phyloP scores from a whole-genome alignment of 2,329 filamentous ascomycete genomes.

The Diaporthe amygdali region DNA sequence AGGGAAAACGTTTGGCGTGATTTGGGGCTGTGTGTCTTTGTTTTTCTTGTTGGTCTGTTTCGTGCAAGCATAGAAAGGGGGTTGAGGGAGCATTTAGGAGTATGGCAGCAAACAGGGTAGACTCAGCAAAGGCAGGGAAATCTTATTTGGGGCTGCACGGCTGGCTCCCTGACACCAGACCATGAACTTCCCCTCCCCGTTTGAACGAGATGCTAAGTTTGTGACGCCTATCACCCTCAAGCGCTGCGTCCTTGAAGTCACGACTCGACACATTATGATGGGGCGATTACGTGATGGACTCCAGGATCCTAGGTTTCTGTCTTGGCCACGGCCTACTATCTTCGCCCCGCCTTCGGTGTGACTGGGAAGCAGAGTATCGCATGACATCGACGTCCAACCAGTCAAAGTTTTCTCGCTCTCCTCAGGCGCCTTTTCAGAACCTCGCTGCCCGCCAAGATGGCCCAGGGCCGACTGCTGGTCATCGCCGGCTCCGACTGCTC shows the following conservation, averaged over 20 bases:
- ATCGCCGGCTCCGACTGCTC: conserved; percentile 92
- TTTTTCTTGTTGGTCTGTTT: background rate
- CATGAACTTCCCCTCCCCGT: background rate
- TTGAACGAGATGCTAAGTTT: background rate
- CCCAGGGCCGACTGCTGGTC: conserved; percentile 67
- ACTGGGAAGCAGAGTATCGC: background rate
- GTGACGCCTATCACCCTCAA: background rate
- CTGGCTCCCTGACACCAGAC: background rate
- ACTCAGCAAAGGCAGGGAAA: background rate
- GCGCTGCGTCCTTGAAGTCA: background rate
- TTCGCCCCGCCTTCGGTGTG: background rate
- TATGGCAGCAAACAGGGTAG: background rate
- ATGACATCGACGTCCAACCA: background rate
- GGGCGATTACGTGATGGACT: conserved; percentile 25
- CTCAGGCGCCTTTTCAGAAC: no score
- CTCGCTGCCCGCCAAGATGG: conserved; percentile 37
- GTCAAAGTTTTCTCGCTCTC: background rate
- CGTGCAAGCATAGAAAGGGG: background rate
- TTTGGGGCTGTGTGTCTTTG: background rate
- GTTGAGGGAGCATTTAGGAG: background rate
- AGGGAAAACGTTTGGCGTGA: background rate
- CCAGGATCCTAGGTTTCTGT: background rate
- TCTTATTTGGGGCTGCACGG: background rate
- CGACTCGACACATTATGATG: background rate
- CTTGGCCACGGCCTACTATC: background rate